Conservation (phyloP, 345 rosid species). For the Citrus australasica region DNA sequence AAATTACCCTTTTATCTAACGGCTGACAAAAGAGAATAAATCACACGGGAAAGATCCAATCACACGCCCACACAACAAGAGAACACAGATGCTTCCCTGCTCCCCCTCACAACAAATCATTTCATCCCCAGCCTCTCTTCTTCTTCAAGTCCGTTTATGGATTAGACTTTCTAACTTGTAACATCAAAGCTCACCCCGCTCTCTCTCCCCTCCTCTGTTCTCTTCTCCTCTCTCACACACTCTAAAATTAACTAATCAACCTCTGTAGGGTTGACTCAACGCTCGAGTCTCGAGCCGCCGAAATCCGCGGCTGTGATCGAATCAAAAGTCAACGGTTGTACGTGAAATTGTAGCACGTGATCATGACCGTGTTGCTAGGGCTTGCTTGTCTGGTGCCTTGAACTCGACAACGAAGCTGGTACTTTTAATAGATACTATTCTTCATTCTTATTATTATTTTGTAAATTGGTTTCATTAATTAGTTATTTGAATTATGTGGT, state of each 20-base stretch:
- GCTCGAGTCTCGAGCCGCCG: slow-evolving; percentile 13
- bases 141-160: slow-evolving; percentile 28
- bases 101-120: slow-evolving; percentile 15
- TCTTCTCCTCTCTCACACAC: background rate
- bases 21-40: background rate
- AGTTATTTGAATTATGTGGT: background rate
- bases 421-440: slow-evolving; percentile 17
- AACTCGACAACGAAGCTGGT: slow-evolving; percentile 14
- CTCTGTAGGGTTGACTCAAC: slow-evolving; percentile 1
- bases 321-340: slow-evolving; percentile 13
- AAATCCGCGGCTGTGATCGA: slow-evolving; percentile 37
- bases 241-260: slow-evolving; percentile 8
- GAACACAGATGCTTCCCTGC: slow-evolving; percentile 17
- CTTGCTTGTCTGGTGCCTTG: background rate
- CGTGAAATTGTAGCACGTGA: slow-evolving; percentile 11
- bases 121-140: slow-evolving; percentile 11
- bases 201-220: slow-evolving; percentile 4
- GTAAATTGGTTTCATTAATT: background rate
- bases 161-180: slow-evolving; percentile 9
- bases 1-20: background rate
- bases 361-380: background rate
- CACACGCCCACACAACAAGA: background rate
- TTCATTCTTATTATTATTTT: background rate
- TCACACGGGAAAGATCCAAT: background rate
- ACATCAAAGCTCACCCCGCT: background rate